phyloP scores from a whole-genome alignment of 495 filamentous ascomycete species.

The Neurospora cerealis region DNA sequence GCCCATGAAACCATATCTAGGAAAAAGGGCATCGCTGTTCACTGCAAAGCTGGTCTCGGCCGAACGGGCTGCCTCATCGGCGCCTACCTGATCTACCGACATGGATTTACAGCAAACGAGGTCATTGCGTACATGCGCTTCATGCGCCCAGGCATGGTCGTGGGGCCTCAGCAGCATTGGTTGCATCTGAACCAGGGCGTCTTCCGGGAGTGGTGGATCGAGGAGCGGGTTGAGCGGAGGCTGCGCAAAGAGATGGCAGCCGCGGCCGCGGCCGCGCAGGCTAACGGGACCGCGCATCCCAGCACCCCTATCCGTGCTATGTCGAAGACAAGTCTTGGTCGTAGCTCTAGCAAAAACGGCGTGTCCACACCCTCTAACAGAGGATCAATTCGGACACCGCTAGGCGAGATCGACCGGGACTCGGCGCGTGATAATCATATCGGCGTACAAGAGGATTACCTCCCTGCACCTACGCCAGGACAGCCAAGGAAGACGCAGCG shows the following conservation, averaged over 20 bases:
- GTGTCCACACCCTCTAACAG: constrained; percentile 71
- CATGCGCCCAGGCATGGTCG: constrained; percentile 98
- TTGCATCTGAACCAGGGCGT: constrained; percentile 91
- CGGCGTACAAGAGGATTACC: constrained; percentile 61
- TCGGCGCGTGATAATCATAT: constrained; percentile 41
- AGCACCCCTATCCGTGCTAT: constrained; percentile 72
- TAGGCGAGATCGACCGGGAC: constrained; percentile 84
- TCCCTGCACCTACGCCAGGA: constrained; percentile 91
- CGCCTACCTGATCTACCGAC: constrained; percentile 92
- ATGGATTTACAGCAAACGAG: constrained; percentile 98
- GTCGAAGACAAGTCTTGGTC: constrained; percentile 37
- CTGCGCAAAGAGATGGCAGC: constrained; percentile 42
- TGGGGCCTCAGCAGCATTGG: constrained; percentile 99
- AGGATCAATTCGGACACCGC: constrained; percentile 63
- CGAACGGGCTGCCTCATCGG: constrained; percentile 91
- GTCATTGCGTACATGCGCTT: constrained; percentile 99
- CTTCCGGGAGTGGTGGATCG: constrained; percentile 97
- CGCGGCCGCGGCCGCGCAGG: constrained; percentile 27
- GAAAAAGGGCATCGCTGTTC: constrained; percentile 84
- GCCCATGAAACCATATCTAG: constrained; percentile 89
- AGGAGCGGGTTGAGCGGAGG: constrained; percentile 65
- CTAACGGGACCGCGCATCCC: constrained; percentile 37
- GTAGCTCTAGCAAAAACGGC: constrained; percentile 41
- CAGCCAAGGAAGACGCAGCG: constrained; percentile 82
- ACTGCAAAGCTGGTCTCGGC: constrained; percentile 97